A percentile compares a stretch with the other conserved stretches of the same genome.
Evolutionary conservation across 192 early-diverging fungal genomes (phyloP).

Genomic region (Thoreauomyces humboldtii): DNA sequence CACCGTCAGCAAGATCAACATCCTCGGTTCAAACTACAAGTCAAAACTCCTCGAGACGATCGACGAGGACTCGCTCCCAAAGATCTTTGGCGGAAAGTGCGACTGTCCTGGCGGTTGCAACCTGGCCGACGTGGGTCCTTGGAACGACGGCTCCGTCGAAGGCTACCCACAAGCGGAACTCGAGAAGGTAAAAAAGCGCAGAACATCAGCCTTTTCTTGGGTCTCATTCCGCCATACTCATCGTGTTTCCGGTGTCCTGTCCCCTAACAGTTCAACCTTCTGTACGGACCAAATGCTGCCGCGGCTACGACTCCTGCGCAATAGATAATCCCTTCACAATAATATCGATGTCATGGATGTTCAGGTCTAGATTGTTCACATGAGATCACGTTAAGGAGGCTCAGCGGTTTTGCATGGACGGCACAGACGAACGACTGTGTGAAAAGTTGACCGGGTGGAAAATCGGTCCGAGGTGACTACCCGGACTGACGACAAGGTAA

Average conservation of each 20-base stretch:
- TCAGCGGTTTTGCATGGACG: no score
- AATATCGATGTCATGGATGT: no score
- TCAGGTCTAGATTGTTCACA: no score
- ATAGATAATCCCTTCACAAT: no score
- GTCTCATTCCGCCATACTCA: not conserved
- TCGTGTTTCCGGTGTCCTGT: not conserved
- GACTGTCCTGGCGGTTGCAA: conserved; percentile 48
- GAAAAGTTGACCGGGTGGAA: no score
- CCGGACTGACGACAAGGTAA: no score
- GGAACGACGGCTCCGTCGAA: conserved; percentile 51
- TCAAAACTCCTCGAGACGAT: conserved; percentile 44
- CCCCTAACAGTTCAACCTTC: conserved; percentile 8
- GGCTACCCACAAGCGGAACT: conserved; percentile 48
- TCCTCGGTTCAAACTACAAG: conserved; percentile 45
- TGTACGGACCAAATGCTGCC: conserved; percentile 22
- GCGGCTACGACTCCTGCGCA: no score
- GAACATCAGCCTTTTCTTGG: not conserved
- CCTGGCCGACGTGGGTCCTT: conserved; percentile 48
- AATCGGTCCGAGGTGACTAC: no score
- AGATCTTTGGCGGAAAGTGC: conserved; percentile 45
- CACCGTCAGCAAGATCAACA: conserved; percentile 53
- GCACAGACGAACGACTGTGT: no score
- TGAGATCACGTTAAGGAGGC: no score
- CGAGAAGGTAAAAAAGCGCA: conserved; percentile 39
- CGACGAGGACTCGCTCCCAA: conserved; percentile 41